These are phyloP conservation scores for Sporothrix euskadiensis DNA, from an alignment of 2,329 filamentous ascomycete genomes.

Conservation along the genomic window DNA sequence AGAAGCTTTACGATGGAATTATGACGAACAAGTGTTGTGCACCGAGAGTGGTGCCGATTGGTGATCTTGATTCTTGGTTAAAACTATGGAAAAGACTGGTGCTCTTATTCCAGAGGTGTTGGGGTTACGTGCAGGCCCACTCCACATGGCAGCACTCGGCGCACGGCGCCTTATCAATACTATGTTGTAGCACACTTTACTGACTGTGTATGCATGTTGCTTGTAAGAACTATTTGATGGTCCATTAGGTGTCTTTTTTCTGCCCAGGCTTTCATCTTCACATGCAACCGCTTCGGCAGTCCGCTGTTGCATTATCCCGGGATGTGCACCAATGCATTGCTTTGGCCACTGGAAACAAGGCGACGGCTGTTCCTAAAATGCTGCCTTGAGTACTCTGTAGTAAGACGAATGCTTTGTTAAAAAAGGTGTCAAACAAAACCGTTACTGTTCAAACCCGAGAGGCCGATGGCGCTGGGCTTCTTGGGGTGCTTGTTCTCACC, in stretches of 20 bases:
- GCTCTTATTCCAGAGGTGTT: no score
- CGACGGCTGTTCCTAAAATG: neutral
- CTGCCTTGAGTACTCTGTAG: neutral
- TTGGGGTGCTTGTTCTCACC: neutral
- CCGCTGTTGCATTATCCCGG: slow-evolving; percentile 1
- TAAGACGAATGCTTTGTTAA: neutral
- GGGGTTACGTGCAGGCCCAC: no score
- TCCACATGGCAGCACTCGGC: neutral
- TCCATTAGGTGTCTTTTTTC: neutral
- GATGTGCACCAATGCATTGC: neutral
- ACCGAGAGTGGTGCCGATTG: no score
- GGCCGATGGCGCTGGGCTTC: neutral
- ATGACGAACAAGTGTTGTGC: no score
- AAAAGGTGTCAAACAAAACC: no score
- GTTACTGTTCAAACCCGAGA: neutral
- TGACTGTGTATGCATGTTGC: neutral
- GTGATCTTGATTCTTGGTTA: no score
- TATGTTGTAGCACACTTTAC: neutral
- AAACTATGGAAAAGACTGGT: no score
- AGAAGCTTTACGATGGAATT: no score
- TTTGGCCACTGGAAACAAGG: neutral
- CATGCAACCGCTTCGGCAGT: slow-evolving; percentile 12
- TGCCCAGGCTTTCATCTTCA: neutral
- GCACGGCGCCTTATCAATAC: neutral
- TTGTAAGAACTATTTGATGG: neutral